phyloP scores from a whole-genome alignment of 2,329 filamentous ascomycete genomes.

The Ophiocordyceps camponoti-floridani region DNA sequence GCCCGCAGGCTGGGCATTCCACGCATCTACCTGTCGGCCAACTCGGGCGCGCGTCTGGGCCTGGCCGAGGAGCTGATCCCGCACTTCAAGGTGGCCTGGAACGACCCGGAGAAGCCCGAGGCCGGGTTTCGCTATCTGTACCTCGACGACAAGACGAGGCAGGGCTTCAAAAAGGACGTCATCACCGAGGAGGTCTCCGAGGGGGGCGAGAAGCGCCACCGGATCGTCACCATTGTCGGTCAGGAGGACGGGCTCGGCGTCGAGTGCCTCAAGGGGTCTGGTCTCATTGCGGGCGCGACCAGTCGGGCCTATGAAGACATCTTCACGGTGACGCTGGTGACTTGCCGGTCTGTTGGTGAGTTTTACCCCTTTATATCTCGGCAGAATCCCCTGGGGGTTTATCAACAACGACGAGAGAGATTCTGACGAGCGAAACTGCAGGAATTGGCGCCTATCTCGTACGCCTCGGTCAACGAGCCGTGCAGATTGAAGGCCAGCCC shows the following conservation, averaged over 20 bases:
- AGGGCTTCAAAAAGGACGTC: constrained; percentile 57
- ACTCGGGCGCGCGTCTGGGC: constrained; percentile 94
- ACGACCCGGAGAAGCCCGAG: constrained; percentile 63
- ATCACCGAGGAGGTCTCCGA: constrained; percentile 76
- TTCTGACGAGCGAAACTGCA: constrained; percentile 8
- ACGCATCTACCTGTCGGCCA: constrained; percentile 93
- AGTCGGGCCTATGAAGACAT: constrained; percentile 97
- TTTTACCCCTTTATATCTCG: constrained; percentile 6
- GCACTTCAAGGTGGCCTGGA: constrained; percentile 95
- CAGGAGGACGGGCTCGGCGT: constrained; percentile 93
- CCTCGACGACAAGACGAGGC: constrained; percentile 70
- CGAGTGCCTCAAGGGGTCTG: constrained; percentile 89
- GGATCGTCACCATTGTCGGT: constrained; percentile 86
- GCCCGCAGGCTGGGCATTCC: constrained; percentile 89
- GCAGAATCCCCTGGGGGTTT: too few relatives aligned
- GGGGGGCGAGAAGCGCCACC: constrained; percentile 77
- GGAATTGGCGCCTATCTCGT: constrained; percentile 97
- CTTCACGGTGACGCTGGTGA: constrained; percentile 94
- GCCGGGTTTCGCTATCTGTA: constrained; percentile 95
- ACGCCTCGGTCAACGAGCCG: constrained; percentile 91
- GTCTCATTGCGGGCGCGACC: constrained; percentile 94
- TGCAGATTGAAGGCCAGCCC: constrained; percentile 96
- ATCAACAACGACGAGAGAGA: too few relatives aligned
- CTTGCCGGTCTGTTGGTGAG: constrained; percentile 87
- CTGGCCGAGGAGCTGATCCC: constrained; percentile 94